phyloP scores from a whole-genome alignment of 371 early-diverging fungal genomes.

The Zychaea mexicana region DNA sequence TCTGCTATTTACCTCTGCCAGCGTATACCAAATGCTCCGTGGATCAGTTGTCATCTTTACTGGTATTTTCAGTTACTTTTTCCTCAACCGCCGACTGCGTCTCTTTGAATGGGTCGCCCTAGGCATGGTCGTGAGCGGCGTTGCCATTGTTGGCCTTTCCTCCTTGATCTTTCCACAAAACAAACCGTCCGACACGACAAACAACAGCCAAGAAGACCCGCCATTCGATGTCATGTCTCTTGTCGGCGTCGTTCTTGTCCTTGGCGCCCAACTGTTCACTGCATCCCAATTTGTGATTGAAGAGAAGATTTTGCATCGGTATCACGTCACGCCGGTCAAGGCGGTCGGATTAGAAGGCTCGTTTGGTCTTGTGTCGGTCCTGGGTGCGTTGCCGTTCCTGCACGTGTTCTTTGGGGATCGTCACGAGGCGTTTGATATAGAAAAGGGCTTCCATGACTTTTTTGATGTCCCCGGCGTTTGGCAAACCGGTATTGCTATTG shows the following conservation, averaged over 20 bases:
- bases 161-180: conserved; percentile 57
- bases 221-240: conserved; percentile 36
- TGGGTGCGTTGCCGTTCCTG: conserved; percentile 74
- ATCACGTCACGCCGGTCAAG: conserved; percentile 80
- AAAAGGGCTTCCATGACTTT: conserved; percentile 76
- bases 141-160: conserved; percentile 85
- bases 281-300: conserved; percentile 95
- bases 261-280: conserved; percentile 91
- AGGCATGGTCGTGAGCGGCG: conserved; percentile 78
- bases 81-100: conserved; percentile 77
- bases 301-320: conserved; percentile 85
- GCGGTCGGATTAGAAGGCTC: conserved; percentile 94
- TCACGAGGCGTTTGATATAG: conserved; percentile 78
- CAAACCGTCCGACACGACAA: conserved; percentile 22
- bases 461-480: conserved; percentile 67
- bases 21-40: conserved; percentile 96
- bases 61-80: conserved; percentile 82
- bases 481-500: conserved; percentile 78
- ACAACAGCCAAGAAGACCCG: background rate
- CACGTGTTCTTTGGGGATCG: conserved; percentile 68
- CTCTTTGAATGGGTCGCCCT: conserved; percentile 84
- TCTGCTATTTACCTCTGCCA: conserved; percentile 87
- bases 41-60: conserved; percentile 95
- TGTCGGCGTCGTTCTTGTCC: conserved; percentile 81
- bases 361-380: conserved; percentile 81